These are phyloP conservation scores for Candolleomyces eurysporus DNA, from an alignment of 768 basidiomycete genomes.

Conservation along the genomic window DNA sequence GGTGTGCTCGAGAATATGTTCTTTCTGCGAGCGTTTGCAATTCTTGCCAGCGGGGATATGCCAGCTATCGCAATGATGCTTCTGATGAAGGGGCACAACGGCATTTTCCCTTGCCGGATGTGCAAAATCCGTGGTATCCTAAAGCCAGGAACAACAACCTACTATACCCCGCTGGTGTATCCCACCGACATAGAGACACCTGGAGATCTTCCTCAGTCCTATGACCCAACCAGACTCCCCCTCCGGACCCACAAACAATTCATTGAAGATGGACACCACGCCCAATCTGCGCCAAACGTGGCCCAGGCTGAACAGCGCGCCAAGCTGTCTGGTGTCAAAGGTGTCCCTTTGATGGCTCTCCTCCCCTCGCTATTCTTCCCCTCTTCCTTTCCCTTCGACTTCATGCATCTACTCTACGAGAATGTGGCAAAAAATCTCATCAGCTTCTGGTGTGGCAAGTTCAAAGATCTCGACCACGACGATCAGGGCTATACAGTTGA, in stretches of 20 bases:
- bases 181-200: no score
- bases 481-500: constrained; percentile 22
- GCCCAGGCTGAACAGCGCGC: constrained; percentile 17
- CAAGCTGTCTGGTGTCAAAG: constrained; percentile 32
- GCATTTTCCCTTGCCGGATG: constrained; percentile 25
- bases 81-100: constrained; percentile 39
- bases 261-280: constrained; percentile 4
- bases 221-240: neutral
- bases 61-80: constrained; percentile 20
- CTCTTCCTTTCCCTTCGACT: constrained; percentile 39
- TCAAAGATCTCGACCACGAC: constrained; percentile 30
- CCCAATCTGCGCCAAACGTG: constrained; percentile 14
- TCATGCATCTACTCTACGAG: constrained; percentile 45
- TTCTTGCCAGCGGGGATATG: constrained; percentile 21
- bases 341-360: constrained; percentile 26
- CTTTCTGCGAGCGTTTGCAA: constrained; percentile 15
- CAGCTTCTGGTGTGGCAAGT: constrained; percentile 39
- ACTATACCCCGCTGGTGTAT: constrained; percentile 25
- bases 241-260: neutral
- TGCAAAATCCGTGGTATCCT: constrained; percentile 25
- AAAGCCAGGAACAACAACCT: constrained; percentile 6
- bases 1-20: constrained; percentile 5
- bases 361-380: constrained; percentile 35
- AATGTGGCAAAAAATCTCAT: constrained; percentile 40
- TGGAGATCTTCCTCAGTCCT: neutral